A percentile compares a stretch with the other conserved stretches of the same genome.
Evolutionary conservation across 768 basidiomycete genomes (phyloP).

Genomic region (Boletus rex-veris): DNA sequence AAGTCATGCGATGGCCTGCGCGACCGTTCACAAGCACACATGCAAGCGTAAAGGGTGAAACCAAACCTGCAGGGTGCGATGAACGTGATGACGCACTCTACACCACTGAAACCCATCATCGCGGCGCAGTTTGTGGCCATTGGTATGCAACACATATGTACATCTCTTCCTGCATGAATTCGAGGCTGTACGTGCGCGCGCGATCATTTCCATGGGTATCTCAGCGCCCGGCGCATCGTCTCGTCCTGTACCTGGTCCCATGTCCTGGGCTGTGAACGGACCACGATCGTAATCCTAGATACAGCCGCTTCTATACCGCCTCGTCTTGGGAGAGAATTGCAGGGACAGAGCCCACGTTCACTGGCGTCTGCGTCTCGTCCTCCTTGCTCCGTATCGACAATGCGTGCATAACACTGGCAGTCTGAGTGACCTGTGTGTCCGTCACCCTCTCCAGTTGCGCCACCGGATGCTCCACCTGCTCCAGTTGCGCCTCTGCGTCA

Average conservation of each 20-base stretch:
- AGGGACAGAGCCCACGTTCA: not conserved
- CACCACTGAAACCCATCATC: not conserved
- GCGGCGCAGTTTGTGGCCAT: not conserved
- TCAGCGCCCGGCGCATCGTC: not conserved
- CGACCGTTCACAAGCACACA: too few species aligned
- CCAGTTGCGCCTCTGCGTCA: not conserved
- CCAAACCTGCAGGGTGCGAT: not conserved
- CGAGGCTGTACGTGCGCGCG: not conserved
- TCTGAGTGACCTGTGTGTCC: not conserved
- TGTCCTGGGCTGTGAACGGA: not conserved
- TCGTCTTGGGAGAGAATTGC: not conserved
- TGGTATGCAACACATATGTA: constrained; percentile 2
- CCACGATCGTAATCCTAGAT: not conserved
- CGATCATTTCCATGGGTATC: not conserved
- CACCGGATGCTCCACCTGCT: not conserved
- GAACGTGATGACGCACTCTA: not conserved
- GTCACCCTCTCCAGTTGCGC: not conserved
- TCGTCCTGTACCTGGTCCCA: not conserved
- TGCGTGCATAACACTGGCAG: not conserved
- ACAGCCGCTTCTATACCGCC: not conserved
- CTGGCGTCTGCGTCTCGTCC: not conserved
- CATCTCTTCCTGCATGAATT: not conserved
- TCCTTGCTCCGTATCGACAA: not conserved
- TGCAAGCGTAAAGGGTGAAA: too few species aligned
- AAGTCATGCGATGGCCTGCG: too few species aligned